phyloP scores from a whole-genome alignment of 257 asterid species.

The Lantana camara region DNA sequence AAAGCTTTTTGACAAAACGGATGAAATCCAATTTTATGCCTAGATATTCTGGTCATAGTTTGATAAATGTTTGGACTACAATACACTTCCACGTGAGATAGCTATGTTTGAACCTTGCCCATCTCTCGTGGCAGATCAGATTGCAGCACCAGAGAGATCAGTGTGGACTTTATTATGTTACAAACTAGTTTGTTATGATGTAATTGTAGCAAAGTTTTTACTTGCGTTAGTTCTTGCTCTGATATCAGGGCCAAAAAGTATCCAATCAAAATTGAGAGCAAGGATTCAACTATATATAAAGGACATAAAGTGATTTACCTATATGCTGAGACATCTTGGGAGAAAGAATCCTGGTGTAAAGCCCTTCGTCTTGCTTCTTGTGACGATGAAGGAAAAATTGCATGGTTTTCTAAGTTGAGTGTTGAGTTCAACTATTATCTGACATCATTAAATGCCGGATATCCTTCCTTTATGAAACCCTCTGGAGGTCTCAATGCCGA shows the following conservation, averaged over 20 bases:
- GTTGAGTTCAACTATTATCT: constrained; percentile 71
- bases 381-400: constrained; percentile 46
- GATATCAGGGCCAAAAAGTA: constrained; percentile 83
- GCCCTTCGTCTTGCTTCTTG: constrained; percentile 89
- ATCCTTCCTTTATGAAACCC: constrained; percentile 85
- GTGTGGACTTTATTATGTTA: not conserved
- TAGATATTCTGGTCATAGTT: not conserved
- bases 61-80: not conserved
- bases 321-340: constrained; percentile 93
- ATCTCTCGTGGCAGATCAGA: not conserved
- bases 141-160: no score
- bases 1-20: not conserved
- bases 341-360: constrained; percentile 98
- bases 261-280: constrained; percentile 86
- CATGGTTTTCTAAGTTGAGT: constrained; percentile 65
- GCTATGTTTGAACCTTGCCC: not conserved
- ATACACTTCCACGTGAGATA: not conserved
- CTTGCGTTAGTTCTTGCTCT: constrained; percentile 22
- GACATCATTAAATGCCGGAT: constrained; percentile 67
- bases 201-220: constrained; percentile 17
- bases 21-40: not conserved
- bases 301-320: constrained; percentile 67
- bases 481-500: constrained; percentile 46
- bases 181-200: constrained; percentile 9
- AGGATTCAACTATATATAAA: constrained; percentile 59